phyloP scores from a whole-genome alignment of 305 asterid genomes.

The Andrographis paniculata region DNA sequence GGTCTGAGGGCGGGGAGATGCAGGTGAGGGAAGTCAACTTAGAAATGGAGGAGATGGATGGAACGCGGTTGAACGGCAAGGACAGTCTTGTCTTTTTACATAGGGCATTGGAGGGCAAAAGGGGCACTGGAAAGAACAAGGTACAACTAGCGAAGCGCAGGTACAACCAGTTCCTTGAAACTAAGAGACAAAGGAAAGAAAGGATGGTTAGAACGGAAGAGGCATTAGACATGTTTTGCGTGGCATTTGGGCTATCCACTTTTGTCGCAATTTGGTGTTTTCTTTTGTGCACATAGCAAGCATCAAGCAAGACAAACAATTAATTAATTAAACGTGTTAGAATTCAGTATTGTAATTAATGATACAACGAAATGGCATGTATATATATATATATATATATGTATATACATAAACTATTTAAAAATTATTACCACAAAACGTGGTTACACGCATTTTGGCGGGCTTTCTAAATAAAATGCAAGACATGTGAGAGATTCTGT shows the following conservation, averaged over 20 bases:
- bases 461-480: too few relatives aligned
- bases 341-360: too few relatives aligned
- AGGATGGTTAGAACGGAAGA: slow-evolving; percentile 51
- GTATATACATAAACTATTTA: too few relatives aligned
- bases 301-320: neutral
- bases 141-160: slow-evolving; percentile 36
- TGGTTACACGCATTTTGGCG: too few relatives aligned
- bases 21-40: slow-evolving; percentile 72
- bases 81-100: slow-evolving; percentile 65
- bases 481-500: too few relatives aligned
- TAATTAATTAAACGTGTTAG: too few relatives aligned
- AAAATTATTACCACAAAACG: too few relatives aligned
- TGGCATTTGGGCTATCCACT: slow-evolving; percentile 49
- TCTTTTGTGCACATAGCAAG: neutral
- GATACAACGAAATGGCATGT: too few relatives aligned
- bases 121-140: slow-evolving; percentile 35
- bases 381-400: too few relatives aligned
- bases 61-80: slow-evolving; percentile 63
- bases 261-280: slow-evolving; percentile 34
- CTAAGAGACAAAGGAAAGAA: slow-evolving; percentile 49
- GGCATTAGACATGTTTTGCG: slow-evolving; percentile 45
- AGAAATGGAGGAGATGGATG: slow-evolving; percentile 76
- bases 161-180: slow-evolving; percentile 33
- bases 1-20: slow-evolving; percentile 56
- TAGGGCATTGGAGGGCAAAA: slow-evolving; percentile 55